phyloP scores from a whole-genome alignment of 1,284 basidiomycete species.

The Ceratobasidium sp. region DNA sequence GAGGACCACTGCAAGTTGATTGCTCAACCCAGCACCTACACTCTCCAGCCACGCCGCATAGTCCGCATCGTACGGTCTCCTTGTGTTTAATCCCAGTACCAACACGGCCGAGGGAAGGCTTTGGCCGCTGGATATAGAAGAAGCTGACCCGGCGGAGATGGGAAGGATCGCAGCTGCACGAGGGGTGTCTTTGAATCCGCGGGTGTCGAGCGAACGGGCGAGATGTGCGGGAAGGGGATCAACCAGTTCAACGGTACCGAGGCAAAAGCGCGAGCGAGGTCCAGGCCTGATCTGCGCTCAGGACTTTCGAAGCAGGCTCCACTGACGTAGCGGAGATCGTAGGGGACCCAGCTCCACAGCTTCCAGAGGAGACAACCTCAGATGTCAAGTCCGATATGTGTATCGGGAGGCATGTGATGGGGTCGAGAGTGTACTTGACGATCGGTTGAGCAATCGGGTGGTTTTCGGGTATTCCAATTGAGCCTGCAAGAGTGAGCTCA shows the following conservation, averaged over 20 bases:
- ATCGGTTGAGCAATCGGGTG: slow-evolving; percentile 26
- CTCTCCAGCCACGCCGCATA: slow-evolving; percentile 40
- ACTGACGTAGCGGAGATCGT: background rate
- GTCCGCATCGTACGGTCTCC: slow-evolving; percentile 39
- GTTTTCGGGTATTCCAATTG: slow-evolving; percentile 37
- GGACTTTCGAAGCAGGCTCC: background rate
- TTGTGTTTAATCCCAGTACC: slow-evolving; percentile 38
- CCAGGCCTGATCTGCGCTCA: slow-evolving; percentile 3
- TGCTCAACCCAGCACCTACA: slow-evolving; percentile 34
- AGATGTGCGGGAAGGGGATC: slow-evolving; percentile 17
- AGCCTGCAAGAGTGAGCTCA: slow-evolving; percentile 30
- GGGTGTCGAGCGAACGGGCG: background rate
- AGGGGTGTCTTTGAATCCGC: slow-evolving; percentile 14
- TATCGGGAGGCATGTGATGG: background rate
- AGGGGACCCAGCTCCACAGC: background rate
- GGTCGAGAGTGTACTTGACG: slow-evolving; percentile 14
- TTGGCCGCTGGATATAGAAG: no score
- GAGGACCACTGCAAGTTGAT: slow-evolving; percentile 33
- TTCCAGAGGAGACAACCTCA: slow-evolving; percentile 1
- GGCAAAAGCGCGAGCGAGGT: background rate
- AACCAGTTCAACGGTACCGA: slow-evolving; percentile 20
- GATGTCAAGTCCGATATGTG: background rate
- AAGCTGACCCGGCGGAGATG: background rate
- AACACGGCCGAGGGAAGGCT: slow-evolving; percentile 33
- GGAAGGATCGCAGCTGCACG: slow-evolving; percentile 17